Evolutionary conservation across 2,329 filamentous ascomycete species (phyloP), one percentile per base, ranked within the genome.

Genomic region (Fusarium transvaalense): DNA sequence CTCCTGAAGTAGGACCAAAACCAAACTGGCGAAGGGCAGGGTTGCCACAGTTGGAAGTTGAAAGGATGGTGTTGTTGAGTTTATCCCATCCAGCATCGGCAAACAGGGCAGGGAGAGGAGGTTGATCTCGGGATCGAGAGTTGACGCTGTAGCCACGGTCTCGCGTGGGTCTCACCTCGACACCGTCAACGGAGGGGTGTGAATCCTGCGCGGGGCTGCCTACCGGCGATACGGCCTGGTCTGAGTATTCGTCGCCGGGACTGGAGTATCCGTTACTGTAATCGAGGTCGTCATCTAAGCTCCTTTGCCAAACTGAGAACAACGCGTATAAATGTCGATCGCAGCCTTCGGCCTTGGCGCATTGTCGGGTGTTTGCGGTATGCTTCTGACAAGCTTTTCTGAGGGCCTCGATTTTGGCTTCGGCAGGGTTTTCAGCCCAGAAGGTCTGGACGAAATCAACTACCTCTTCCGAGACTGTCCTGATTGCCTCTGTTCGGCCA

Each of bases 31-130:
- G 90, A 19, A 99, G 88, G 0, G 91, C 93, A 0, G 96, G 96
- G 79, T 98, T 99, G 61, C 96, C 96, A 79, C 96, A 99, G 83
- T 99, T 99, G n/a, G 94, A 97, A 0, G 96, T 98, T 9, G 93
- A 97, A 38, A 99, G 84, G 68, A 98, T 93, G 10, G 95, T 98
- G 67, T 88, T 97, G 83, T 98, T 98, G 69, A 97, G 88, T 77
- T 92, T 94, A 79, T 98, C 95, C 94, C 94, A 99, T 47, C 95
- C 96, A 2, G 86, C 73, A 75, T 99, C 96, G 47, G 91, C 89
- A 78, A 98, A 99, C 58, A 99, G 86, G 8, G 90, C 83, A 0
- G 96, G 96, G 74, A 95, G 85, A 59, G 83, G 75, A 75, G 84
- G 76, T 73, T 83, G 57, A 73, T 82, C 78, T 35, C 78, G 77